Base-by-base conservation (phyloP, 2,329 filamentous ascomycete species). In the Calonectria hongkongensis region DNA sequence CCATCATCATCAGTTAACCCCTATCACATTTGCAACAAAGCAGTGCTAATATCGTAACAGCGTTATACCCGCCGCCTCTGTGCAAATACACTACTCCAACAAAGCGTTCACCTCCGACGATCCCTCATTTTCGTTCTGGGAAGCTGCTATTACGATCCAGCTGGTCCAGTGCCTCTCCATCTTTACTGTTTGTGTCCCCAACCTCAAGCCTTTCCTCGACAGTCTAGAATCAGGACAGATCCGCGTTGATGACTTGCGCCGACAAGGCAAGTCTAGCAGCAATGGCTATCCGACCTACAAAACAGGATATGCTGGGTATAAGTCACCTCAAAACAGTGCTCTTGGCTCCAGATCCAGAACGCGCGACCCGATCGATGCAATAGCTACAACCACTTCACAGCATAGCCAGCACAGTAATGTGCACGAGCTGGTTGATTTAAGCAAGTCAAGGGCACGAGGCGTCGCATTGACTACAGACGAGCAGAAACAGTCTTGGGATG, bases 131-230 rank as follows among this genome's bases (percentile, higher is more conserved):
- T 70, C 73, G 21, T 68, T 79, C 27, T 81, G 80, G 80, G 67
- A 78, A 36, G 73, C 78, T 3, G 54, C 74, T 18, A 73, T 81
- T 18, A 45, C 75, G 10, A 74, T 79, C 9, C 76, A 79, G n/a
- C 71, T 81, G 18, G 79, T 81, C 7, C 78, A 80, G 48, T 81
- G 80, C 45, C 77, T 81, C 1, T 69, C 77, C 30, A 79, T 81
- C 33, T 67, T 81, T 15, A 79, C 78, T 8, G 76, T 76, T 8
- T 81, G 80, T 60, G 56, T 80, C 7, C 80, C 80, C 39, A 80
- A 80, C 62, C 79, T 81, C 39, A 81, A 81, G 36, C 80, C 79
- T 0, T 81, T 81, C 56, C 77, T 81, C 28, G 79, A 81, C 54
- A 81, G 78, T 25, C 62, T 81, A 0, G 76, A 81, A 28, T 81